Conservation (phyloP, 164 flowering plant species). For the Aristolochia fimbriata region DNA sequence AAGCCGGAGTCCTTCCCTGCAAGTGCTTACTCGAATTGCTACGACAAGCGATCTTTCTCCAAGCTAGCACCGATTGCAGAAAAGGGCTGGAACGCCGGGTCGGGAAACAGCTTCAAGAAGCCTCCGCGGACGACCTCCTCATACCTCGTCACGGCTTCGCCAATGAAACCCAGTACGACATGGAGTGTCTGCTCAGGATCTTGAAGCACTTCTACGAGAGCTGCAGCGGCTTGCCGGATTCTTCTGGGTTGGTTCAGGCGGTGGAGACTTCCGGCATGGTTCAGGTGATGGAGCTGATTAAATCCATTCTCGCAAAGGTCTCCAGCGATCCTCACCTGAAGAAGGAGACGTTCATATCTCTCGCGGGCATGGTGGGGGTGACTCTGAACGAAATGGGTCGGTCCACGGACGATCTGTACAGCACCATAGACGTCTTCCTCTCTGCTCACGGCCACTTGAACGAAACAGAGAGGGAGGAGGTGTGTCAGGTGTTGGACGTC, state of each 20-base stretch:
- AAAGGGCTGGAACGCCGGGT: constrained; percentile 45
- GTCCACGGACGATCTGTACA: constrained; percentile 53
- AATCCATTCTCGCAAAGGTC: constrained; percentile 38
- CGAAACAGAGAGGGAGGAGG: constrained; percentile 52
- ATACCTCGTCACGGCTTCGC: constrained; percentile 46
- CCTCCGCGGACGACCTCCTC: constrained; percentile 40
- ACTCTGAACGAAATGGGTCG: constrained; percentile 22
- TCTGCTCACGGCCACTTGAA: constrained; percentile 45
- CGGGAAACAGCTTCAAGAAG: constrained; percentile 51
- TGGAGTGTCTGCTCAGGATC: constrained; percentile 31
- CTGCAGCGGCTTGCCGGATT: constrained; percentile 13
- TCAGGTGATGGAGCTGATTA: constrained; percentile 48
- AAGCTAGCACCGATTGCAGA: constrained; percentile 39
- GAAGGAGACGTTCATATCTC: constrained; percentile 22
- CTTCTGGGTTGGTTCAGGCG: constrained; percentile 29
- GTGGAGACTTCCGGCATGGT: constrained; percentile 28
- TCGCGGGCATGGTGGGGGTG: constrained; percentile 37
- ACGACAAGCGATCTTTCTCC: constrained; percentile 23
- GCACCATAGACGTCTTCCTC: constrained; percentile 52
- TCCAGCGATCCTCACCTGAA: constrained; percentile 46
- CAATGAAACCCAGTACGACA: constrained; percentile 34
- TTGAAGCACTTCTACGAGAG: constrained; percentile 39
- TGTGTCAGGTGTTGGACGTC: constrained; percentile 57
- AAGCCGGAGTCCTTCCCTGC: constrained; percentile 37
- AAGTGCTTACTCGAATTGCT: constrained; percentile 51